Conservation (phyloP, 2,329 filamentous ascomycete species). For the Penicillium decumbens region DNA sequence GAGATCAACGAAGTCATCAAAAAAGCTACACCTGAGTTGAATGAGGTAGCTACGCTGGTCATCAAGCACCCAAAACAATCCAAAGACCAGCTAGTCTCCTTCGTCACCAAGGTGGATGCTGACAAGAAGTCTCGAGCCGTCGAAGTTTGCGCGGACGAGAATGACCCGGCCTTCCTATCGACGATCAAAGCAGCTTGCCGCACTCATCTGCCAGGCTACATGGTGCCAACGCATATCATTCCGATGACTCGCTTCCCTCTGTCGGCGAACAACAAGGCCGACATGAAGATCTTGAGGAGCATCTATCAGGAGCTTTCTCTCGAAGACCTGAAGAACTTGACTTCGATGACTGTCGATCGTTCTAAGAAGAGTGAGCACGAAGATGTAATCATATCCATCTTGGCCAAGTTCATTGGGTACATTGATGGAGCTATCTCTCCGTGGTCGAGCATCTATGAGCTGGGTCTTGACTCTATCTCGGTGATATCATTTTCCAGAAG, state of each 20-base stretch:
- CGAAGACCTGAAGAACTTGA: slow-evolving; percentile 58
- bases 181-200: slow-evolving; percentile 61
- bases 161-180: slow-evolving; percentile 41
- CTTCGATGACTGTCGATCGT: slow-evolving; percentile 29
- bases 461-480: slow-evolving; percentile 84
- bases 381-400: slow-evolving; percentile 48
- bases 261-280: slow-evolving; percentile 85
- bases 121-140: slow-evolving; percentile 18
- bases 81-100: slow-evolving; percentile 80
- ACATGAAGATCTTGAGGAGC: slow-evolving; percentile 62
- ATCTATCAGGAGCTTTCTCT: slow-evolving; percentile 61
- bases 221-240: slow-evolving; percentile 84
- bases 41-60: slow-evolving; percentile 73
- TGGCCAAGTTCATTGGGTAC: slow-evolving; percentile 53
- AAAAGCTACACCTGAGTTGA: slow-evolving; percentile 52
- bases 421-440: slow-evolving; percentile 45
- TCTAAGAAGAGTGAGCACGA: slow-evolving; percentile 30
- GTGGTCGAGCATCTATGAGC: slow-evolving; percentile 70
- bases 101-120: slow-evolving; percentile 48
- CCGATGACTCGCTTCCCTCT: slow-evolving; percentile 68
- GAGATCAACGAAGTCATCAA: slow-evolving; percentile 86
- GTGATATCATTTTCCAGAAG: slow-evolving; percentile 64
- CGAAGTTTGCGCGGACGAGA: slow-evolving; percentile 37
- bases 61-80: slow-evolving; percentile 64
- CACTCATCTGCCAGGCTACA: slow-evolving; percentile 70